phyloP scores from a whole-genome alignment of 352 stramenopile species.

The Globisporangium ultimum region DNA sequence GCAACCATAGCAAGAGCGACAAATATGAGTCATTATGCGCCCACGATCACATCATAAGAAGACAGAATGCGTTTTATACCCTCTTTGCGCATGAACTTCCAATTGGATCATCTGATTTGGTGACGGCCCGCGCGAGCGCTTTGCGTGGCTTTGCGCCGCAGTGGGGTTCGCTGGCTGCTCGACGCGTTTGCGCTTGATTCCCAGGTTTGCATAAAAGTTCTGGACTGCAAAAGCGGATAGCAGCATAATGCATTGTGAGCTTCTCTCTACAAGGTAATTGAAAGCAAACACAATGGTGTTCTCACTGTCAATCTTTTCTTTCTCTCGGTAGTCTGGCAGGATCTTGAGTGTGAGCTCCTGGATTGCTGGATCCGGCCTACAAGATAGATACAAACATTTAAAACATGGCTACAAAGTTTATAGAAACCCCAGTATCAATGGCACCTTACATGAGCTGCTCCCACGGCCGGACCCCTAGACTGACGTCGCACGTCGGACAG shows the following conservation, averaged over 20 bases:
- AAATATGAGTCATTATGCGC: background rate
- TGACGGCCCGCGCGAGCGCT: constrained; percentile 24
- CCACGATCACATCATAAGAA: constrained; percentile 6
- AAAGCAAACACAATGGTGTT: background rate
- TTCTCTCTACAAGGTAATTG: background rate
- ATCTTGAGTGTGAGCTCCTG: constrained; percentile 55
- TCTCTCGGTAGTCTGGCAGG: constrained; percentile 32
- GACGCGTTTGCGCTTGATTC: constrained; percentile 54
- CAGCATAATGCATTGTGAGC: background rate
- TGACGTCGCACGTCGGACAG: constrained; percentile 46
- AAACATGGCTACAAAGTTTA: too few species aligned
- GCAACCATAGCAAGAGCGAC: background rate
- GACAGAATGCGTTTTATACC: constrained; percentile 16
- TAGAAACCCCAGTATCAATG: background rate
- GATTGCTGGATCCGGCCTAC: constrained; percentile 49
- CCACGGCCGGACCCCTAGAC: constrained; percentile 50
- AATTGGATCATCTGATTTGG: constrained; percentile 38
- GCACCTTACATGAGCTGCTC: constrained; percentile 41
- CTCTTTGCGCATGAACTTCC: constrained; percentile 36
- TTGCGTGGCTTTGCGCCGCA: constrained; percentile 11
- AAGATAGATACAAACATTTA: constrained; percentile 5
- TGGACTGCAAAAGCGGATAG: constrained; percentile 15
- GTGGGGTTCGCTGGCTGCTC: constrained; percentile 6
- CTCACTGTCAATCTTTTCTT: constrained; percentile 43
- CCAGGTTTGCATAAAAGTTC: constrained; percentile 41